Base-by-base conservation (phyloP, 164 flowering plant species). In the Berberis thunbergii region DNA sequence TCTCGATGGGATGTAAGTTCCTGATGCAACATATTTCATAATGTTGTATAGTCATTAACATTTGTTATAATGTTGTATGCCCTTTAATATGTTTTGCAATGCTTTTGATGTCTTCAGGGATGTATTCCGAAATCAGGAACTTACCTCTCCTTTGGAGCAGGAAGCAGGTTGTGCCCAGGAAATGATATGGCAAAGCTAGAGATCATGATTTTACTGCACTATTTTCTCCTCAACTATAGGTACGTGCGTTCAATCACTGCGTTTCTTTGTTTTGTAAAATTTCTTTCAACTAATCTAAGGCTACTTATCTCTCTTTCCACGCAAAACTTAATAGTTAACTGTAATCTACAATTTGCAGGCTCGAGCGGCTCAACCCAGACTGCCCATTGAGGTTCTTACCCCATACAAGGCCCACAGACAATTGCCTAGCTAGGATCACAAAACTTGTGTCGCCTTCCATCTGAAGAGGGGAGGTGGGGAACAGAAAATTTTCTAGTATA, bases 161-260 rank as follows among this genome's bases (percentile, higher is more conserved):
- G 97, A 74, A 82, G 84, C 72, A 80, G 90, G 69, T 4, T 83
- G 66, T 91, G 97, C 74, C 97, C 96, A n/a, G 94, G 97, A 76
- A 91, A 91, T 70, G 94, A 91, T 75, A 89, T 91, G 44, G 96
- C 96, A 41, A 87, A 91, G 79, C 78, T 91, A 12, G 97, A 89
- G 77, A 84, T 91, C 54, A 50, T 82, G 2, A 74, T 91, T 48
- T 89, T 91, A 64, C 94, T 89, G 49, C 97, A 91, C 62, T 63
- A 88, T 77, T 63, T 63, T 53, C 57, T 91, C 66, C 90, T 84
- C 0, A 78, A 81, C 58, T 87, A 91, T 64, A 38, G 66, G 97
- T 87, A 57, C 78, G 83, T 75, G 61, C 42, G 26, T 26, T 26
- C 26, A 26, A 26, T 26, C 3, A n/a, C 48, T 46, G 10, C 56